A percentile compares a stretch with the other conserved stretches of the same genome.
These are phyloP conservation scores for Ophiocordyceps camponoti-leonardi DNA, from an alignment of 2,329 filamentous ascomycete species.

Conservation along the genomic window DNA sequence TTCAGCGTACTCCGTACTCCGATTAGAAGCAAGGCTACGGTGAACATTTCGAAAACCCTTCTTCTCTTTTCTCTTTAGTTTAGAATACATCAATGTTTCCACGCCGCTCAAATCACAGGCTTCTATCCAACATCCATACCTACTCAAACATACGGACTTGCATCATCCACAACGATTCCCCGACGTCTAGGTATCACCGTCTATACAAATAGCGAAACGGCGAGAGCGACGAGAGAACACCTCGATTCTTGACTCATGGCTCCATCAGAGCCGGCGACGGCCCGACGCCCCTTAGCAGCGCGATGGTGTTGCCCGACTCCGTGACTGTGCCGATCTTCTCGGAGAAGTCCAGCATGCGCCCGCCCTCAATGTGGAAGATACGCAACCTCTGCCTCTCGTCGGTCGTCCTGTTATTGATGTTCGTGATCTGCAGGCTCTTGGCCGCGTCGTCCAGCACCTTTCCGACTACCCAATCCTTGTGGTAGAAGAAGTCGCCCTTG, in stretches of 20 bases:
- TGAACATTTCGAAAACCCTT: background rate
- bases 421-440: constrained; percentile 59
- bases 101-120: background rate
- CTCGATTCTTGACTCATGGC: constrained; percentile 1
- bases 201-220: background rate
- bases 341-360: constrained; percentile 68
- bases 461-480: constrained; percentile 77
- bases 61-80: no score
- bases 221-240: background rate
- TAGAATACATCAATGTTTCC: no score
- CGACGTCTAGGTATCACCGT: background rate
- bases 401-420: constrained; percentile 63
- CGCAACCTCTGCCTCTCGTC: constrained; percentile 66
- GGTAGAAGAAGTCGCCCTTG: constrained; percentile 66
- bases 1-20: background rate
- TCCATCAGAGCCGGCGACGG: constrained; percentile 60
- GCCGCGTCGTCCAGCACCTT: constrained; percentile 65
- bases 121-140: background rate
- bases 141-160: no score
- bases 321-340: constrained; percentile 66
- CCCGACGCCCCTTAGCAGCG: constrained; percentile 71
- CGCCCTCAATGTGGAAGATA: constrained; percentile 86
- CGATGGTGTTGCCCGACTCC: constrained; percentile 75
- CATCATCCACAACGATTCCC: background rate
- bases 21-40: background rate